Conservation (phyloP, 768 basidiomycete species). For the Sporobolomyces pararoseus region DNA sequence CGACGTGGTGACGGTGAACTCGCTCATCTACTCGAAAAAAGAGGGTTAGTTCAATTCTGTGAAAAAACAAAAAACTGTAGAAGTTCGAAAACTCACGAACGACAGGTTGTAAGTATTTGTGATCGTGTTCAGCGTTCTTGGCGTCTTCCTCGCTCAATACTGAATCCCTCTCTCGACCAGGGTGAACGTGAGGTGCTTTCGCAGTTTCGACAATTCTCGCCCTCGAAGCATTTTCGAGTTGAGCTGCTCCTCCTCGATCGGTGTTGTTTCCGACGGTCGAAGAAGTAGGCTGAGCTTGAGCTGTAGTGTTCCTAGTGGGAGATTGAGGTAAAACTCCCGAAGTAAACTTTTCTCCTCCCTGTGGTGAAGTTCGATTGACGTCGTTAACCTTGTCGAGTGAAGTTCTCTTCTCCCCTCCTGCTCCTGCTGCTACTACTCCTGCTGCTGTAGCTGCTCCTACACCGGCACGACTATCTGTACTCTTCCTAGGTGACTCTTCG, state of each 20-base stretch:
- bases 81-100: constrained; percentile 18
- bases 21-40: constrained; percentile 19
- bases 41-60: neutral
- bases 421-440: neutral
- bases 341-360: constrained; percentile 1
- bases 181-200: constrained; percentile 19
- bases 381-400: neutral
- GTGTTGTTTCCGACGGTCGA: neutral
- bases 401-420: neutral
- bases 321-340: constrained; percentile 5
- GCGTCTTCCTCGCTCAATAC: constrained; percentile 24
- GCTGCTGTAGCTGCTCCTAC: neutral
- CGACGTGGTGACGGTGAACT: constrained; percentile 31
- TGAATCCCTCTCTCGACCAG: constrained; percentile 11
- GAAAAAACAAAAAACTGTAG: neutral
- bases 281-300: neutral
- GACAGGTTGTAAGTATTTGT: constrained; percentile 33
- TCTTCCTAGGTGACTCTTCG: neutral
- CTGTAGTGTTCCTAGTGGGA: neutral
- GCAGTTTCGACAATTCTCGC: neutral
- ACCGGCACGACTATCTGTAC: neutral
- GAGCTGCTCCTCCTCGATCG: neutral
- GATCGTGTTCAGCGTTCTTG: constrained; percentile 29
- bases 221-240: neutral
- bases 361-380: no score